Evolutionary conservation across 768 basidiomycete species (phyloP), one percentile per base, ranked within the genome.

Genomic region (Tricholoma terreum): DNA sequence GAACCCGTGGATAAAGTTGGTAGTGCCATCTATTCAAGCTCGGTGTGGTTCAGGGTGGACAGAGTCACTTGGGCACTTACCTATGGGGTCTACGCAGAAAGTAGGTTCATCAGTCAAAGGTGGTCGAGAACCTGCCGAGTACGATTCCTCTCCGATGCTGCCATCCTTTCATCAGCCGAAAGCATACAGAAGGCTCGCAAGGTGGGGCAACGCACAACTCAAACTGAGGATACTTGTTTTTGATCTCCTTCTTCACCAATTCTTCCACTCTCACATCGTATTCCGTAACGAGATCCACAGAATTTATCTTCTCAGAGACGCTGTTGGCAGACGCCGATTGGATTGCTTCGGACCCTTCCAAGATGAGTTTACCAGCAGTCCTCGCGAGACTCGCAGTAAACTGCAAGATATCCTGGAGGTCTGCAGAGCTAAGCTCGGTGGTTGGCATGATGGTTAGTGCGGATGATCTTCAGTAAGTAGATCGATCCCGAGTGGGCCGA

Each of bases 61-160:
- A 31, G 6, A 38, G 6, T 40, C 14, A 17, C 14, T 2, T 30
- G 19, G 12, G 21, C 1, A 65, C 78, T 55, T 62, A 87, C 90
- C 94, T 56, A 97, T 96, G 31, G 95, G 95, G 69, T 98, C 95
- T 43, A 96, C 91, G 65, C 96, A 97, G 77, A 90, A 99, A 0
- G 96, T 98, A 4, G 94, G 94, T 30, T 85, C 86, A 64, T 97
- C 90, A 1, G 91, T 92, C 56, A 96, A 72, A 10, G 85, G 79
- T 17, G 80, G 78, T 30, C 83, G 79, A 56, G 79, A 70, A n/a
- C 92, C 92, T 4, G 87, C 80, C 8, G 92, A 85, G 63, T 89
- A 94, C 0, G 90, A 90, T 74, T 98, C 96, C 68, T 99, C 96
- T 56, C 96, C 96, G 57, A 98, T 92, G 72, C 92, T 95, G 53